These are phyloP conservation scores for Ceratorhiza oryzae-sativae DNA, from an alignment of 1,284 basidiomycete genomes.

Conservation along the genomic window DNA sequence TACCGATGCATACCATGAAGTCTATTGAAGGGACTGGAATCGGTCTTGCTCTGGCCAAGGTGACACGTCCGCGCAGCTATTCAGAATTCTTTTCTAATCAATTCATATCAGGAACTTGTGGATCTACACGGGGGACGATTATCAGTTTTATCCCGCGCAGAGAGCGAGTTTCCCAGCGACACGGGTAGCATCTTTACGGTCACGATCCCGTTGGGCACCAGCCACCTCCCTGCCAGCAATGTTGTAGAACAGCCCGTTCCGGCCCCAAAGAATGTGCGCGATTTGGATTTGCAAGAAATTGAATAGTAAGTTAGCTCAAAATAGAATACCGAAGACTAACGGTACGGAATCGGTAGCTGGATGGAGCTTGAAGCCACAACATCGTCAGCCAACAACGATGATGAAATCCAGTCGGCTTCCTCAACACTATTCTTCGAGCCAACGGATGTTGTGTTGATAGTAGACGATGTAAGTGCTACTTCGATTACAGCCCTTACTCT, in stretches of 20 bases:
- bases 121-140: conserved; percentile 47
- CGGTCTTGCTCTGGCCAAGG: conserved; percentile 48
- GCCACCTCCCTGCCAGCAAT: conserved; percentile 4
- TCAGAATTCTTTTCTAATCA: background rate
- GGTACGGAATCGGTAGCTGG: background rate
- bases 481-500: background rate
- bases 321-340: background rate
- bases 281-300: background rate
- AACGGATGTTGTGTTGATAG: conserved; percentile 46
- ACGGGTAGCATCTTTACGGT: conserved; percentile 28
- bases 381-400: background rate
- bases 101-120: conserved; percentile 46
- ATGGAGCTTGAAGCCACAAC: background rate
- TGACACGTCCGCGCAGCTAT: background rate
- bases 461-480: conserved; percentile 39
- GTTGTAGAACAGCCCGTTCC: background rate
- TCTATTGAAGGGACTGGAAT: conserved; percentile 50
- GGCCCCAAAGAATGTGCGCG: background rate
- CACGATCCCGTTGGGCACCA: conserved; percentile 2
- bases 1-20: conserved; percentile 43
- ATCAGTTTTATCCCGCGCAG: background rate
- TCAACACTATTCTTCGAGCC: conserved; percentile 44
- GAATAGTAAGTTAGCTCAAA: background rate
- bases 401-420: background rate
- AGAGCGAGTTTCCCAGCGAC: background rate